Conservation (phyloP, 208 protist genomes). For the Wallacemonas sp. region DNA sequence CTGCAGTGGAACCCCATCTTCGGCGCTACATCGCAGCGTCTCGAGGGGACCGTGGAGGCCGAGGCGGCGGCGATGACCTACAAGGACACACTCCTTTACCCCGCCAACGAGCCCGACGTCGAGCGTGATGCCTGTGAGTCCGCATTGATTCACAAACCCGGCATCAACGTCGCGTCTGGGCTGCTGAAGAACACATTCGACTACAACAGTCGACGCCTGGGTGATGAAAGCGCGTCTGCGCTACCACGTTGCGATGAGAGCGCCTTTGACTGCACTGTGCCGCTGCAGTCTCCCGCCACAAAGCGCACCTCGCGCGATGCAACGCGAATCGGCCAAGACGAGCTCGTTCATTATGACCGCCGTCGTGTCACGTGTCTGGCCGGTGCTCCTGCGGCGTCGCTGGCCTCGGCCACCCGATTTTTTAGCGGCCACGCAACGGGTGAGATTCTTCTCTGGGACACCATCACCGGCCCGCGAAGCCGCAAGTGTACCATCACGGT, state of each 20-base stretch:
- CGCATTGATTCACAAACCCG: constrained; percentile 11
- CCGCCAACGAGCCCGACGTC: constrained; percentile 33
- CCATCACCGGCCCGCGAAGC: constrained; percentile 7
- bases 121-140: constrained; percentile 22
- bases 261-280: not conserved
- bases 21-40: not conserved
- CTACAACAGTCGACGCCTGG: constrained; percentile 34
- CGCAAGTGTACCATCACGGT: constrained; percentile 6
- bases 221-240: not conserved
- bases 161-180: constrained; percentile 11
- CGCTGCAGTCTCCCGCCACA: not conserved
- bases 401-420: constrained; percentile 20
- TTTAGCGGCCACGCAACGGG: constrained; percentile 52
- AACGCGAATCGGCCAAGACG: not conserved
- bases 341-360: constrained; percentile 26
- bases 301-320: constrained; percentile 16
- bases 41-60: not conserved
- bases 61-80: constrained; percentile 14
- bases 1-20: constrained; percentile 11
- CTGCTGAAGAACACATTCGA: constrained; percentile 32
- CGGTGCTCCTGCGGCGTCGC: not conserved
- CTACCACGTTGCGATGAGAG: not conserved
- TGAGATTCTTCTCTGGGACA: constrained; percentile 49
- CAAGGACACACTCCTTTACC: constrained; percentile 44
- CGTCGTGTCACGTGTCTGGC: constrained; percentile 51